Base-by-base conservation (phyloP, 257 asterid genomes). In the Nicotiana knightiana region DNA sequence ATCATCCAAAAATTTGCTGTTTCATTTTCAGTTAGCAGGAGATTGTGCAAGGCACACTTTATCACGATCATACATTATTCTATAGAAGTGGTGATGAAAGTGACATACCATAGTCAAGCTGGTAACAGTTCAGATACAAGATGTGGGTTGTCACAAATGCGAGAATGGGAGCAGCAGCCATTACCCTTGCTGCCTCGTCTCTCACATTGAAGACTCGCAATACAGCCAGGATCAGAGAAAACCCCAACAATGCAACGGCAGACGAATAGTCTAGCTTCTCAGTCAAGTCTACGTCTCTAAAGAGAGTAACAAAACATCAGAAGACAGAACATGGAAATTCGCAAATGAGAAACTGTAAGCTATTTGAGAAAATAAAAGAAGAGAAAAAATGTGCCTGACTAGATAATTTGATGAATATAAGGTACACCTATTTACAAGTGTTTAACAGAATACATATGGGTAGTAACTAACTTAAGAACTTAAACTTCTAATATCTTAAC, bases 201-300 rank as follows among this genome's bases (percentile, higher is more conserved):
- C 76, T 89, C 79, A 94, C 89, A 54, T 28, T 86, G 90, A 91
- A 91, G 79, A 87, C 89, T 82, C 98, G 89, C 64, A 94, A 81
- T 80, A 91, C 86, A 39, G 97, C 93, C 85, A 93, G 84, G 81
- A 93, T 85, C 70, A 93, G 92, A 13, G 97, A 90, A 85, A 84
- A 94, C 76, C 98, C 98, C 30, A 90, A 89, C 43, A 91, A 89
- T 48, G 97, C 97, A 81, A 87, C 93, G 2, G 91, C 97, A 62
- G 96, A 93, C 5, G 93, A 93, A 88, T 89, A 88, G 83, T 93
- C 94, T 83, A 94, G 88, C 91, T 90, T 94, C 93, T 93, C 97
- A 12, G 97, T 93, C 88, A 93, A 87, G 79, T 94, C 93, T 17
- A 93, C 96, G 78, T 93, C 93, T 81, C 97, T 94, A 93, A 88